These are phyloP conservation scores for Rhizopus stolonifer DNA, from an alignment of 371 early-diverging fungal genomes.

Conservation along the genomic window DNA sequence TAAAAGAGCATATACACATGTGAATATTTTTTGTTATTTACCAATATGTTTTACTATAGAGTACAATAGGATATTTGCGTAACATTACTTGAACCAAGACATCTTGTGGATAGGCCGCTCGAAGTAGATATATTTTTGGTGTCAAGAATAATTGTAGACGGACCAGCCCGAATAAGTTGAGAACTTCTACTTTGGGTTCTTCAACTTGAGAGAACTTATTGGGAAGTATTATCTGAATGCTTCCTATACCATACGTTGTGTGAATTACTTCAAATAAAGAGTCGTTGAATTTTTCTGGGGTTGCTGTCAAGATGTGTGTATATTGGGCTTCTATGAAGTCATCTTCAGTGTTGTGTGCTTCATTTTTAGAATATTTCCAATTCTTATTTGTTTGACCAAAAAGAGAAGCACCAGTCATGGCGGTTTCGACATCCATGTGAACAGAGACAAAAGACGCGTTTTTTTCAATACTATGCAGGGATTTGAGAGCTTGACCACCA, in stretches of 20 bases:
- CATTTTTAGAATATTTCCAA: slow-evolving; percentile 71
- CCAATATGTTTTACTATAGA: slow-evolving; percentile 68
- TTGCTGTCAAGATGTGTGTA: slow-evolving; percentile 66
- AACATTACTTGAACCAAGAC: slow-evolving; percentile 42
- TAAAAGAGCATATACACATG: slow-evolving; percentile 1
- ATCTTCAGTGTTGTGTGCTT: slow-evolving; percentile 41
- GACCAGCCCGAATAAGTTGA: not conserved
- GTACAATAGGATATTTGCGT: slow-evolving; percentile 47
- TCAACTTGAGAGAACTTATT: not conserved
- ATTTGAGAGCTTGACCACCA: slow-evolving; percentile 77
- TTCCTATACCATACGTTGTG: slow-evolving; percentile 30
- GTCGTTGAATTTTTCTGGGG: slow-evolving; percentile 45
- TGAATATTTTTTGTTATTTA: slow-evolving; percentile 14
- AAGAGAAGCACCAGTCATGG: slow-evolving; percentile 87
- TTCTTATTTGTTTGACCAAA: slow-evolving; percentile 56
- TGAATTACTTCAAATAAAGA: slow-evolving; percentile 42
- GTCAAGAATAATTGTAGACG: slow-evolving; percentile 22
- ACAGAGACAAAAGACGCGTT: slow-evolving; percentile 37
- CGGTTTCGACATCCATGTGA: slow-evolving; percentile 81
- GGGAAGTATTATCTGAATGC: slow-evolving; percentile 16
- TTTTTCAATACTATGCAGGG: slow-evolving; percentile 57
- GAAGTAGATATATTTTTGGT: slow-evolving; percentile 37
- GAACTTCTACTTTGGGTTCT: slow-evolving; percentile 9
- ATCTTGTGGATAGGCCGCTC: slow-evolving; percentile 29
- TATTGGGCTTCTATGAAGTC: slow-evolving; percentile 60